A percentile compares a stretch with the other conserved stretches of the same genome.
These are phyloP conservation scores for Penicillium canescens DNA, from an alignment of 495 filamentous ascomycete genomes.

Conservation along the genomic window DNA sequence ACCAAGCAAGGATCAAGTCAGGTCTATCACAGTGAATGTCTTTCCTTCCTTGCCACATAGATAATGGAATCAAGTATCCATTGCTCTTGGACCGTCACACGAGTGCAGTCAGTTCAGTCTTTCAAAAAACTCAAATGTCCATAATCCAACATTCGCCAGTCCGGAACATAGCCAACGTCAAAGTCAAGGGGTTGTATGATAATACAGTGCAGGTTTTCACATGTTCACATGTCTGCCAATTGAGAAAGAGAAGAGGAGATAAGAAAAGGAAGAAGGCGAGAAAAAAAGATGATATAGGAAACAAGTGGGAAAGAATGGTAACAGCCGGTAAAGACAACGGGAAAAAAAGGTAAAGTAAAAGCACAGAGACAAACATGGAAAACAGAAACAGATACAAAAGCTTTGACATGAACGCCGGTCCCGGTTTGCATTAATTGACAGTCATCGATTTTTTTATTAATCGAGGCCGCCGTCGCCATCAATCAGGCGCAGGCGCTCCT, in stretches of 20 bases:
- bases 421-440: conserved; percentile 28
- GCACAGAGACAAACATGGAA: conserved; percentile 8
- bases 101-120: not conserved
- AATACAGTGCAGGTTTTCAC: conserved; percentile 27
- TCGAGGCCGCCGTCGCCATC: conserved; percentile 66
- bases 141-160: not conserved
- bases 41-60: not conserved
- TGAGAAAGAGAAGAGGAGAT: conserved; percentile 13
- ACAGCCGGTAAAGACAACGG: conserved; percentile 1
- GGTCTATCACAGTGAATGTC: not conserved
- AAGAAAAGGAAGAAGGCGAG: conserved; percentile 8
- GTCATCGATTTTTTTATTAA: conserved; percentile 14
- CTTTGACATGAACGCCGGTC: conserved; percentile 30
- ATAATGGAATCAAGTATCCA: too few relatives aligned
- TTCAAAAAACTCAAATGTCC: not conserved
- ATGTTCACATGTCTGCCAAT: conserved; percentile 10
- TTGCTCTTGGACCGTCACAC: too few relatives aligned
- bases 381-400: conserved; percentile 10
- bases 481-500: conserved; percentile 83
- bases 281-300: conserved; percentile 12
- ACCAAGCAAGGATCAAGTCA: conserved; percentile 2
- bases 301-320: conserved; percentile 5
- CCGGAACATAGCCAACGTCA: conserved; percentile 7
- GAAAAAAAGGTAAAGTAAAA: conserved; percentile 12
- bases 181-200: conserved; percentile 23